Percentiles rank a stretch among this genome's conserved stretches.
phyloP scores from a whole-genome alignment of 441 rosid genomes.

The Lagerstroemia fauriei region DNA sequence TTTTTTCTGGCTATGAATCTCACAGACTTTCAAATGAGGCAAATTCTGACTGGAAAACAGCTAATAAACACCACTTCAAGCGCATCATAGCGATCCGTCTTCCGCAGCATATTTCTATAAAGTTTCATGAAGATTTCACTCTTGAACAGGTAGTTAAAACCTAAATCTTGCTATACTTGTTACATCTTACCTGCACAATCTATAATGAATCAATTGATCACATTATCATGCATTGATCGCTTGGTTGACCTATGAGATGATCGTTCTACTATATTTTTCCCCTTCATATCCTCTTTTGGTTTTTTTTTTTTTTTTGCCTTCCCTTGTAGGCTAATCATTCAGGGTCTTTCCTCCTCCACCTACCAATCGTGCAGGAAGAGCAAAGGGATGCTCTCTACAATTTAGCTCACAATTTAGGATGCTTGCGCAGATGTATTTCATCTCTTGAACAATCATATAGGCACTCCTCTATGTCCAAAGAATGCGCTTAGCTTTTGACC shows the following conservation, averaged over 20 bases:
- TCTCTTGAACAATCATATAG: slow-evolving; percentile 46
- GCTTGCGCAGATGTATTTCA: slow-evolving; percentile 47
- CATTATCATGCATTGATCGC: background rate
- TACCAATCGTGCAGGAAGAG: slow-evolving; percentile 67
- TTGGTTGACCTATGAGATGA: background rate
- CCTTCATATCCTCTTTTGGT: background rate
- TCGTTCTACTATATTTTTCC: background rate
- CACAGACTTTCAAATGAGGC: slow-evolving; percentile 39
- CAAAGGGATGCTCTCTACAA: slow-evolving; percentile 69
- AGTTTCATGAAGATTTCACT: slow-evolving; percentile 71
- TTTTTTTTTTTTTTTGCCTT: too few relatives aligned
- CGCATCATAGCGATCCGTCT: slow-evolving; percentile 78
- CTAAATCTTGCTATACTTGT: background rate
- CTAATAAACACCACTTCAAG: slow-evolving; percentile 74
- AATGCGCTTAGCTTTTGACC: slow-evolving; percentile 90
- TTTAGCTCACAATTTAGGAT: slow-evolving; percentile 55
- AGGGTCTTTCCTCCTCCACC: slow-evolving; percentile 80
- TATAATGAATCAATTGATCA: background rate
- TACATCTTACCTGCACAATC: background rate
- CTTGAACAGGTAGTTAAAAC: slow-evolving; percentile 65
- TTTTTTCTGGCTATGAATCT: slow-evolving; percentile 33
- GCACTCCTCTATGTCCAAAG: slow-evolving; percentile 66
- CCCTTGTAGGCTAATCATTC: slow-evolving; percentile 65
- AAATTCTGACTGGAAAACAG: slow-evolving; percentile 61
- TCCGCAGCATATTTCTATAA: slow-evolving; percentile 59